A percentile compares a stretch with the other conserved stretches of the same genome.
These are phyloP conservation scores for Hydrangea macrophylla DNA, from an alignment of 148 eudicot genomes.

Conservation along the genomic window DNA sequence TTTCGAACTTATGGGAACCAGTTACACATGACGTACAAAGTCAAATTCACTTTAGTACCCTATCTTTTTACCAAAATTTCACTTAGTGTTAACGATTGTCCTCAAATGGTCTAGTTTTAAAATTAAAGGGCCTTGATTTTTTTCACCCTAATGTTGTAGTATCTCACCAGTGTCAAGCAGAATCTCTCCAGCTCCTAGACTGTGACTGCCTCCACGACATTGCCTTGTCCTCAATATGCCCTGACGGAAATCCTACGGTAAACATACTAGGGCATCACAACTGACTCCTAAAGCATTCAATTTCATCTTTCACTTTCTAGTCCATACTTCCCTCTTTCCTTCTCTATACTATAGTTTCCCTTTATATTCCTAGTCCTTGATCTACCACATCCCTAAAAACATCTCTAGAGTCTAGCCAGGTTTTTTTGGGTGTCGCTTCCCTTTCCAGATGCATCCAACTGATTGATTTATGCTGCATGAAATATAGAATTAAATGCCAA, in stretches of 20 bases:
- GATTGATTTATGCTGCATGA: background rate
- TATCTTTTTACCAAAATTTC: no score
- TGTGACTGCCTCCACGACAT: background rate
- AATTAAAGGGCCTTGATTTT: background rate
- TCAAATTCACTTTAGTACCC: no score
- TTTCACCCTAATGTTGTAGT: background rate
- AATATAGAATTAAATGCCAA: background rate
- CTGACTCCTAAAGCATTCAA: background rate
- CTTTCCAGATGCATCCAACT: background rate
- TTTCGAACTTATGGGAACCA: no score
- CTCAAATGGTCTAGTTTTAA: background rate
- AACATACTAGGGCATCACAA: background rate
- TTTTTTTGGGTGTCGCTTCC: background rate
- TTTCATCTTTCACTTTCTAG: no score
- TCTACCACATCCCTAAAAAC: no score
- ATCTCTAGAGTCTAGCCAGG: background rate
- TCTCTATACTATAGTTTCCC: no score
- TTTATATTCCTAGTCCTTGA: no score
- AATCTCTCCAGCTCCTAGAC: background rate
- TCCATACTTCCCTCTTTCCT: background rate
- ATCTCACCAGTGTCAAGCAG: background rate
- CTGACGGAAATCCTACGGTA: background rate
- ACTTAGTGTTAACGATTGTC: no score
- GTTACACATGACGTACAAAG: no score
- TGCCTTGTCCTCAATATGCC: background rate